These are phyloP conservation scores for Entrophospora sp. DNA, from an alignment of 192 early-diverging fungal genomes.

Conservation along the genomic window DNA sequence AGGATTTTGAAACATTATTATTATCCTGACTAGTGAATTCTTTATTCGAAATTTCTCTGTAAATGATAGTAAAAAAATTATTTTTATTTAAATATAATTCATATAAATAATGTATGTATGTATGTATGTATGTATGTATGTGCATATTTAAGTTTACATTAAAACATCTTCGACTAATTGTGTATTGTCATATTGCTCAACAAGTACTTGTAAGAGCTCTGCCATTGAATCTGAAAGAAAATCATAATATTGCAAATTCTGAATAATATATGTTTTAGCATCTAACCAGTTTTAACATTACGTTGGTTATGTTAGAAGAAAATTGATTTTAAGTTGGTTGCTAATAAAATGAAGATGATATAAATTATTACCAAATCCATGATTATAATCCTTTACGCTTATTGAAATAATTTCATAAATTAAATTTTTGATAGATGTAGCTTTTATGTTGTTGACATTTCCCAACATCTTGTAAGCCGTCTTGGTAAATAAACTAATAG, in stretches of 20 bases:
- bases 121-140: neutral
- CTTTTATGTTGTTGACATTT: slow-evolving; percentile 60
- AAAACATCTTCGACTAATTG: slow-evolving; percentile 68
- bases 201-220: slow-evolving; percentile 55
- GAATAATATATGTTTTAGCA: slow-evolving; percentile 67
- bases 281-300: slow-evolving; percentile 24
- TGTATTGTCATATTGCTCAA: slow-evolving; percentile 50
- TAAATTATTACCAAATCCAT: slow-evolving; percentile 49
- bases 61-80: too few species aligned
- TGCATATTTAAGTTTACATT: slow-evolving; percentile 44
- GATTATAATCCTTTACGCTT: slow-evolving; percentile 72
- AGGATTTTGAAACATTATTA: slow-evolving; percentile 73
- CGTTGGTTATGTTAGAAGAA: neutral
- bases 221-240: slow-evolving; percentile 79
- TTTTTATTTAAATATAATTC: neutral
- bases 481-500: slow-evolving; percentile 58
- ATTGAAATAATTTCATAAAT: slow-evolving; percentile 66
- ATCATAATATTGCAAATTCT: slow-evolving; percentile 79
- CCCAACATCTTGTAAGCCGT: slow-evolving; percentile 75
- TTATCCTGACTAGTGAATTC: slow-evolving; percentile 56
- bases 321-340: neutral
- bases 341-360: too few species aligned
- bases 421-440: slow-evolving; percentile 41
- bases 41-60: slow-evolving; percentile 24
- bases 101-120: neutral